Evolutionary conservation across 2,329 filamentous ascomycete genomes (phyloP).

Genomic region (Aspergillus ustus): DNA sequence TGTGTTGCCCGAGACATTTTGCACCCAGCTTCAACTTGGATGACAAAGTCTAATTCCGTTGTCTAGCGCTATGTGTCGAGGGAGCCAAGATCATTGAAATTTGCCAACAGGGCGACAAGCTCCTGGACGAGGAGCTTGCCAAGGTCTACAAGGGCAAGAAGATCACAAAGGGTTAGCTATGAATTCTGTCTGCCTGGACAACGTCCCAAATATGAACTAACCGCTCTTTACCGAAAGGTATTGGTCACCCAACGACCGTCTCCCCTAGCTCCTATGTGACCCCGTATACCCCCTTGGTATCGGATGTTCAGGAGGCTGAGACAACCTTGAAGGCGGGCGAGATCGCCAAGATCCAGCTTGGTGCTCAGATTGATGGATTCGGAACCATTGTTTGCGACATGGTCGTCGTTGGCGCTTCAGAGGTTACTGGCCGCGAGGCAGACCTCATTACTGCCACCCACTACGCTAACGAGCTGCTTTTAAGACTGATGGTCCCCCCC

Average conservation of each 20-base stretch:
- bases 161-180: conserved; percentile 76
- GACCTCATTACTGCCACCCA: conserved; percentile 89
- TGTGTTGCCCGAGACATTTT: conserved; percentile 38
- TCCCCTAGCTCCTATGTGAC: conserved; percentile 94
- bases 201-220: conserved; percentile 21
- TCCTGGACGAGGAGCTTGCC: conserved; percentile 87
- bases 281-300: conserved; percentile 89
- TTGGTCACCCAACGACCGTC: conserved; percentile 92
- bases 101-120: conserved; percentile 93
- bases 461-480: conserved; percentile 93
- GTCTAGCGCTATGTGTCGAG: conserved; percentile 69
- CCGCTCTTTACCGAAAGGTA: conserved; percentile 59
- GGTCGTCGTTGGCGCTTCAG: conserved; percentile 71
- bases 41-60: conserved; percentile 26
- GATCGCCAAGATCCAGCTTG: conserved; percentile 96
- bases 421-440: conserved; percentile 76
- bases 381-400: conserved; percentile 96
- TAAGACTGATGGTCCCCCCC: conserved; percentile 90
- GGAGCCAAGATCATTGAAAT: conserved; percentile 92
- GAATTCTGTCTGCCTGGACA: background rate
- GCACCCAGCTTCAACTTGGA: background rate
- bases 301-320: conserved; percentile 83
- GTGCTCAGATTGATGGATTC: conserved; percentile 97
- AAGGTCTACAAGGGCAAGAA: conserved; percentile 99
- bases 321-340: conserved; percentile 81